Base-by-base conservation (phyloP, 805 yeast genomes). In the Crinitomyces ghanaensis region DNA sequence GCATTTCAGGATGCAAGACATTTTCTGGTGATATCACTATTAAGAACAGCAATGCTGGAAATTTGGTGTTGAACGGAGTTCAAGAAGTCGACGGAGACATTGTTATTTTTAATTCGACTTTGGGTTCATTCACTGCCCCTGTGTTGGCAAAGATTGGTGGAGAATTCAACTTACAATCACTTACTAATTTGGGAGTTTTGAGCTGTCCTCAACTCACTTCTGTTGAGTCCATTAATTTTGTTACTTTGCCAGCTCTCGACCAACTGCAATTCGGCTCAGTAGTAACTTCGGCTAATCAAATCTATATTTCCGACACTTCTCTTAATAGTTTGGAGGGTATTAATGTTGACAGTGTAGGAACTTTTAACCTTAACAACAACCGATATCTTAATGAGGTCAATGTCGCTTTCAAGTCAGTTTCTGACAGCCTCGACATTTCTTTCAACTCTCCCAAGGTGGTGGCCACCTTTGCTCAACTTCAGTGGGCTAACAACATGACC, bases 401-500 rank as follows among this genome's bases (percentile, higher is more conserved):
- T 49, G 70, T 78, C 56, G 73, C 72, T 43, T 70, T 88, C 56
- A 61, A 74, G 59, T 62, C 79, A 39, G 91, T 85, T 43, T 71
- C 88, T 41, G 72, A 72, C 56, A 57, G 76, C 42, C 69, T 91
- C 51, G 74, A 77, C 50, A 75, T 91, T 56, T 74, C 95, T 44
- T 80, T 70, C 69, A 91, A 91, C 68, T 80, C 94, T 56, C 76
- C 76, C 42, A 64, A 70, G 40, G 84, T 86, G 46, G 76, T 77
- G 59, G 64, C 59, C 25, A 36, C 50, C 33, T 51, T 63, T 43
- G 60, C 63, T 31, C 57, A 69, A 49, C 74, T 91, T 59, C 50
- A 68, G 46, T 72, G 85, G 77, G 97, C 95, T 44, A 79, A 81
- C 72, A 79, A 83, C 72, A 65, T 91, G 51, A 74, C 84, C 43